Base-by-base conservation (phyloP, 306 rosid species). In the Astragalus membranaceus region DNA sequence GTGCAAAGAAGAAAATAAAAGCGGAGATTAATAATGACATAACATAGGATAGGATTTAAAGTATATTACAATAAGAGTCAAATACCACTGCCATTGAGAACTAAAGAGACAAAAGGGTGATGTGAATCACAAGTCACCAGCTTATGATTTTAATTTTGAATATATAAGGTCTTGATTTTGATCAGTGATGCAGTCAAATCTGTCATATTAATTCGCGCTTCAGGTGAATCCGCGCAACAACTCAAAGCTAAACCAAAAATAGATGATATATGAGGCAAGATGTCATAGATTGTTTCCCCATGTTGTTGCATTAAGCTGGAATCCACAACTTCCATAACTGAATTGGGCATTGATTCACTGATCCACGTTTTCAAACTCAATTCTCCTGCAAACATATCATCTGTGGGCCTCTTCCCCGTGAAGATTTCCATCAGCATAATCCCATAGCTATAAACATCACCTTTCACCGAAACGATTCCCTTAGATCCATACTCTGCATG, bases 401-500 rank as follows among this genome's bases (percentile, higher is more conserved):
- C 64, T 8, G 72, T 65, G 43, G 67, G 73, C 54, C 14, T 75
- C 17, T 59, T 55, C 46, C 73, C 47, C 15, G 67, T 55, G 73
- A 55, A 46, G 32, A 75, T 47, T 4, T 46, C 50, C 67, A 65
- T 58, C 17, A 55, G 35, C 79, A 64, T 54, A 32, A 65, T 74
- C 10, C 79, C 56, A 8, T 16, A 64, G 36, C 79, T 72, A 11
- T 48, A 72, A 3, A 70, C 75, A 57, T 70, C 69, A 33, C 67
- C 76, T 35, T 72, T 72, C 9, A 72, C 4, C 8, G 41, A 47
- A 26, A 36, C 67, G 11, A 72, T 9, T 8, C 75, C 67, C 36
- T 8, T 58, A 58, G 52, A 60, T 48, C 69, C 69, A 17, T 36
- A 60, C 60, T 48, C 61, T 73, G 64, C 51, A 48, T 11, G 8